phyloP scores from a whole-genome alignment of 495 filamentous ascomycete genomes.

The Pyrenula aspistea region DNA sequence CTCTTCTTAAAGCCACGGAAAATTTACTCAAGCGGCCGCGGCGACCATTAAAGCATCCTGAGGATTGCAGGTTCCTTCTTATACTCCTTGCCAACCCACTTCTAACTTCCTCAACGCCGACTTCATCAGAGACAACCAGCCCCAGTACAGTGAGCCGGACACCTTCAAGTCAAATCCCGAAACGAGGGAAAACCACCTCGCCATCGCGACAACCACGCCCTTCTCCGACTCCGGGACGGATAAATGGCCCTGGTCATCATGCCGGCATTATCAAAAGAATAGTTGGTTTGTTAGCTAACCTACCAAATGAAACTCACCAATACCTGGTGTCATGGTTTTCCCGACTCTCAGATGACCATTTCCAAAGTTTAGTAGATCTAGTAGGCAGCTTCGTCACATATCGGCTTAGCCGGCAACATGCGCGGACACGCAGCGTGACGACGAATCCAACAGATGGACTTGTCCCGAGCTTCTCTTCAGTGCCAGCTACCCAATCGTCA shows the following conservation, averaged over 20 bases:
- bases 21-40: slow-evolving; percentile 77
- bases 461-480: slow-evolving; percentile 55
- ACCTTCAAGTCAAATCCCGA: background rate
- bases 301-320: slow-evolving; percentile 65
- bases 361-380: slow-evolving; percentile 64
- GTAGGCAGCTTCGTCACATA: slow-evolving; percentile 74
- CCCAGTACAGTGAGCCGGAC: background rate
- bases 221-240: slow-evolving; percentile 10
- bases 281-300: slow-evolving; percentile 66
- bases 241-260: slow-evolving; percentile 41
- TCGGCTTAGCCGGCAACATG: slow-evolving; percentile 61
- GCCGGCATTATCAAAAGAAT: slow-evolving; percentile 83
- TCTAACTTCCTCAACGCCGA: slow-evolving; percentile 34
- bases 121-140: slow-evolving; percentile 1
- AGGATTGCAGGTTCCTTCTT: slow-evolving; percentile 71
- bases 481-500: slow-evolving; percentile 41
- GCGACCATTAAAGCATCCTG: slow-evolving; percentile 51
- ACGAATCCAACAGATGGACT: slow-evolving; percentile 50
- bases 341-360: slow-evolving; percentile 53
- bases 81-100: slow-evolving; percentile 76
- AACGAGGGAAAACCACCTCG: background rate
- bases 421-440: slow-evolving; percentile 46
- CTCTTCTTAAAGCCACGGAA: slow-evolving; percentile 73
- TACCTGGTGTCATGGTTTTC: slow-evolving; percentile 81
- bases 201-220: slow-evolving; percentile 10